Base-by-base conservation (phyloP, 1,139 yeast genomes). In the Scheffersomyces cryptocercus region DNA sequence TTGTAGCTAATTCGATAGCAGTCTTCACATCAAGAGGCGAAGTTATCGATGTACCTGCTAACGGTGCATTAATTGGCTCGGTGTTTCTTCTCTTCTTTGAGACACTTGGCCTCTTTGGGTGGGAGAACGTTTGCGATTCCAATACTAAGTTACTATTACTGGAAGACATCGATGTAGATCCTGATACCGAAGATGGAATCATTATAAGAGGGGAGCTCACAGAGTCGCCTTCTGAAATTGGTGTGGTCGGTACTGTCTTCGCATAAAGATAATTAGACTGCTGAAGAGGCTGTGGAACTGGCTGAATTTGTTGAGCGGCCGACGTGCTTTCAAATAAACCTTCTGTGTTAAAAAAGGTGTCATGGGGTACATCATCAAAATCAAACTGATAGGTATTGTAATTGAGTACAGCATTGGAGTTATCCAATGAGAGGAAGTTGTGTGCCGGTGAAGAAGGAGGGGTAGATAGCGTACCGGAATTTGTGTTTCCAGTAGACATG, bases 1-100 rank as follows among this genome's bases (percentile, higher is more conserved):
- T 42, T 10, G 51, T 42, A 5, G 55, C 55, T 35, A 51, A 40
- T 16, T 41, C 42, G 30, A 51, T 47, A n/a, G 55, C 55, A 3
- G 53, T 49, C 11, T 39, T 38, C 10, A 51, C 44, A 31, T 50
- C 54, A 41, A 51, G 16, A 28, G 14, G 43, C 24, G 35, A 31
- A 13, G 10, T 31, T 4, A n/a, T 14, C 24, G 24, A 10, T 11
- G 24, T 14, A 31, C 14, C n/a, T 15, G 20, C 35, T 31, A 15
- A 5, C 5, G 24, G 14, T 14, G 35, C 20, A 14, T 11, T 20
- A 11, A 31, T 14, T 10, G 35, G 35, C 35, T 31, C 35, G 7
- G 35, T 31, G 35, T 31, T 31, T 14, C 35, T 31, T 31, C 35
- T 31, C n/a, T 20, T 13, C 20, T 14, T 31, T 11, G 20, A 11